phyloP scores from a whole-genome alignment of 345 rosid species.

The Durio zibethinus region DNA sequence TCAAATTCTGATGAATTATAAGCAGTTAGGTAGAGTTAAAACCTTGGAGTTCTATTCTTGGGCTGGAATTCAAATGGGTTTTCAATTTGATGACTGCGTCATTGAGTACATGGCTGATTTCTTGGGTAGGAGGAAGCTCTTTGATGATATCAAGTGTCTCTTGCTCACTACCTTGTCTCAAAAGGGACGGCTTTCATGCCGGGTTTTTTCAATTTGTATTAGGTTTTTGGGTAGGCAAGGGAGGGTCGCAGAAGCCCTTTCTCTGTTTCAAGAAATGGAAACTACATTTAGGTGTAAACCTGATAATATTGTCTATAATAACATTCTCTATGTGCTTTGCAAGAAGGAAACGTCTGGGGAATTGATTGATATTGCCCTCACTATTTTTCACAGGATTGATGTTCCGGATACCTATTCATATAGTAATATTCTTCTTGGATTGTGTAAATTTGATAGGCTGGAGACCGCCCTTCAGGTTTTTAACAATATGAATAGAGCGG shows the following conservation, averaged over 20 bases:
- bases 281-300: conserved; percentile 28
- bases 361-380: conserved; percentile 28
- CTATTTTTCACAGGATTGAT: conserved; percentile 28
- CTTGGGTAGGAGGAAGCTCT: conserved; percentile 39
- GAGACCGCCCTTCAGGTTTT: conserved; percentile 29
- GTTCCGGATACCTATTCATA: conserved; percentile 33
- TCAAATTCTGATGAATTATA: conserved; percentile 32
- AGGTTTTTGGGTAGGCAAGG: conserved; percentile 39
- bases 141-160: conserved; percentile 34
- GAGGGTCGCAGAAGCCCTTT: conserved; percentile 32
- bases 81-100: conserved; percentile 30
- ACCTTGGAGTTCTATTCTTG: conserved; percentile 34
- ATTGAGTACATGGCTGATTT: conserved; percentile 35
- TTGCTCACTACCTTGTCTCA: conserved; percentile 22
- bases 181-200: conserved; percentile 23
- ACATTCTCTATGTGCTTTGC: conserved; percentile 40
- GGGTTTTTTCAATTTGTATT: conserved; percentile 29
- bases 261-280: conserved; percentile 36
- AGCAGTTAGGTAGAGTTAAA: conserved; percentile 29
- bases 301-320: conserved; percentile 35
- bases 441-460: conserved; percentile 33
- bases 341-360: conserved; percentile 32
- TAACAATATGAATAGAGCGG: conserved; percentile 23
- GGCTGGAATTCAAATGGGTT: conserved; percentile 35
- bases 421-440: conserved; percentile 32